Percentiles rank a stretch among this genome's conserved stretches.
Evolutionary conservation across 1,284 basidiomycete species (phyloP).

Genomic region (Dichomitus squalens): DNA sequence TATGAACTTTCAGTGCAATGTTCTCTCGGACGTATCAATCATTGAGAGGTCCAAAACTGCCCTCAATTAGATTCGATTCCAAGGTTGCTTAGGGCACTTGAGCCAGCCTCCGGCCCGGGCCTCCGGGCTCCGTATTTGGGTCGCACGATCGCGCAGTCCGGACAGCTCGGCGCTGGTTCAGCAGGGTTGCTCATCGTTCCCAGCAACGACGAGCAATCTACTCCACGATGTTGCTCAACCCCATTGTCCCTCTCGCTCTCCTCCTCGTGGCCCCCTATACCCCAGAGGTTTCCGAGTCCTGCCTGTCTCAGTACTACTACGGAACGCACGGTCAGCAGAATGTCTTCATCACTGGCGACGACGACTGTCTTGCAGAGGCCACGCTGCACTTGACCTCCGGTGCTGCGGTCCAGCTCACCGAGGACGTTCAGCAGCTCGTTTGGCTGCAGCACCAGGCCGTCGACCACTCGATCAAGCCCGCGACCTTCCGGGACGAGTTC

Average conservation of each 20-base stretch:
- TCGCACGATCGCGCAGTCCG: too few species aligned
- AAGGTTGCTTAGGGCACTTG: too few species aligned
- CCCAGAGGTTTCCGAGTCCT: constrained; percentile 35
- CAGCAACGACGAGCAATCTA: constrained; percentile 4
- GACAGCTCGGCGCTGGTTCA: neutral
- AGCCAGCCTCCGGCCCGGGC: too few species aligned
- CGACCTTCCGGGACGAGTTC: constrained; percentile 30
- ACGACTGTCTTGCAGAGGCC: constrained; percentile 29
- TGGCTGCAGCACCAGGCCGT: constrained; percentile 62
- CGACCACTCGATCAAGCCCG: constrained; percentile 37
- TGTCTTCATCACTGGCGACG: constrained; percentile 46
- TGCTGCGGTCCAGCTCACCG: constrained; percentile 11
- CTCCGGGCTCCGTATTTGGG: too few species aligned
- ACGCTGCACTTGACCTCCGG: constrained; percentile 10
- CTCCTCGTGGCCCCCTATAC: constrained; percentile 31
- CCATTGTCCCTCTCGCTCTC: constrained; percentile 22
- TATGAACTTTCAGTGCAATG: too few species aligned
- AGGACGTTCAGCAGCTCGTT: constrained; percentile 45
- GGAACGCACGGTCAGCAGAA: constrained; percentile 54
- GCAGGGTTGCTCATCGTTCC: neutral
- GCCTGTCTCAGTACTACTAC: constrained; percentile 52
- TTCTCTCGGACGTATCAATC: too few species aligned
- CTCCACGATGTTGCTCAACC: constrained; percentile 19
- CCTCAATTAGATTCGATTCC: too few species aligned
- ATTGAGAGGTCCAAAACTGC: too few species aligned